Conservation (phyloP, 306 rosid genomes). For the Vigna radiata region DNA sequence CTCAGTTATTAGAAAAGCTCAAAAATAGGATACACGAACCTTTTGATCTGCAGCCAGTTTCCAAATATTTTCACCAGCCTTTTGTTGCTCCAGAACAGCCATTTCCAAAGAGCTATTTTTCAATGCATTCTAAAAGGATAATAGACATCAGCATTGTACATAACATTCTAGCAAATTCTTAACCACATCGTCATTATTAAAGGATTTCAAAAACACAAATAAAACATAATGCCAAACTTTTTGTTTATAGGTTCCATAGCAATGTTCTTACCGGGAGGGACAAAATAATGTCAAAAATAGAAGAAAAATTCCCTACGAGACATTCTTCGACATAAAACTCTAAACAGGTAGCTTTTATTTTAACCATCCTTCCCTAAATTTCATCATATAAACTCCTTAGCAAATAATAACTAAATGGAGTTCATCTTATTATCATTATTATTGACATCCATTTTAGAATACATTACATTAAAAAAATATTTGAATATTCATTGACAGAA, state of each 20-base stretch:
- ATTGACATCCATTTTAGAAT: conserved; percentile 15
- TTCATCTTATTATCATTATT: conserved; percentile 6
- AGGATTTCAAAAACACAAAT: conserved; percentile 18
- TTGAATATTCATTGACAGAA: neutral
- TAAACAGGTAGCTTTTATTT: neutral
- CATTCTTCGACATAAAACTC: conserved; percentile 21
- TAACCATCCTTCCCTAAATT: neutral
- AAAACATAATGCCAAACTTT: conserved; percentile 34
- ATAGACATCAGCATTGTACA: conserved; percentile 36
- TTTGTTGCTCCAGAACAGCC: conserved; percentile 86
- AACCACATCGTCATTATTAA: neutral
- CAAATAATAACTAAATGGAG: conserved; percentile 3
- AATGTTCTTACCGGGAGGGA: conserved; percentile 15
- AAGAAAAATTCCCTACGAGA: neutral
- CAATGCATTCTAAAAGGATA: conserved; percentile 62
- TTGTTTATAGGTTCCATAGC: conserved; percentile 18
- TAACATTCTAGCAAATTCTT: conserved; percentile 36
- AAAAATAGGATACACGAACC: conserved; percentile 63
- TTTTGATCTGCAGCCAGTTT: conserved; percentile 94
- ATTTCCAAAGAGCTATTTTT: conserved; percentile 77
- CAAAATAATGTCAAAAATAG: neutral
- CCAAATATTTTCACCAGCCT: conserved; percentile 75
- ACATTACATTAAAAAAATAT: neutral
- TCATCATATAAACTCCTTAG: conserved; percentile 14
- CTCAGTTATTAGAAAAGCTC: conserved; percentile 32